phyloP scores from a whole-genome alignment of 192 early-diverging fungal species.

The Gaertneriomyces semiglobifer region DNA sequence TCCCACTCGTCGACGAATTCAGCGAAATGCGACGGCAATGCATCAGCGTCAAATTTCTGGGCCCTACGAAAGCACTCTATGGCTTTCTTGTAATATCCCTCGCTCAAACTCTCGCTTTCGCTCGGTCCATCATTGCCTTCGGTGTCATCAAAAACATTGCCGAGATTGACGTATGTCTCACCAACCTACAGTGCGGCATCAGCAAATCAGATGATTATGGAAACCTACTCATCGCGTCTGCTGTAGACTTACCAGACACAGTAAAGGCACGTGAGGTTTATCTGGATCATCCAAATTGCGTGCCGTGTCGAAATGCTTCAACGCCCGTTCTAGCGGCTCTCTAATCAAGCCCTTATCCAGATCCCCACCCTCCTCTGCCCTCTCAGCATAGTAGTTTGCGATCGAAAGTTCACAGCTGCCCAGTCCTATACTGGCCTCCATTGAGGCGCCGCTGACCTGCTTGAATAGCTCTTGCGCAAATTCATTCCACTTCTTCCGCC shows the following conservation, averaged over 20 bases:
- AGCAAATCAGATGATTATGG: neutral
- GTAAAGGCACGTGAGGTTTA: neutral
- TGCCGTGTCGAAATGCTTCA: no score
- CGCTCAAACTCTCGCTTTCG: neutral
- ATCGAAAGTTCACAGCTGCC: conserved; percentile 17
- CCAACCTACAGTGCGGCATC: conserved; percentile 4
- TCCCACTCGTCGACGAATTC: conserved; percentile 32
- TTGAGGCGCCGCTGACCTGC: neutral
- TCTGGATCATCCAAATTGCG: neutral
- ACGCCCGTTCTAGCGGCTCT: neutral
- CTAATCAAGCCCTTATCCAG: neutral
- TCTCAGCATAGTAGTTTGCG: conserved; percentile 17
- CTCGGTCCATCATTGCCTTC: conserved; percentile 8
- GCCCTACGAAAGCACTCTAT: conserved; percentile 24
- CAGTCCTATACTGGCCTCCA: conserved; percentile 20
- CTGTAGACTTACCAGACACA: conserved; percentile 1
- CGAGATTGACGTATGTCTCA: conserved; percentile 22
- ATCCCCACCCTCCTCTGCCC: conserved; percentile 2
- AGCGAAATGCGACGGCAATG: conserved; percentile 20
- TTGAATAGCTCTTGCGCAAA: conserved; percentile 11
- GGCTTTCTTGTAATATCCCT: conserved; percentile 18
- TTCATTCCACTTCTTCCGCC: conserved; percentile 14
- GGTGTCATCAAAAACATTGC: conserved; percentile 17
- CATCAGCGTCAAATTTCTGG: conserved; percentile 11
- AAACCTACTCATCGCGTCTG: neutral